A percentile compares a stretch with the other conserved stretches of the same genome.
phyloP scores from a whole-genome alignment of 225 moss, liverwort and hornwort genomes.

The Pseudisothecium myosuroides region DNA sequence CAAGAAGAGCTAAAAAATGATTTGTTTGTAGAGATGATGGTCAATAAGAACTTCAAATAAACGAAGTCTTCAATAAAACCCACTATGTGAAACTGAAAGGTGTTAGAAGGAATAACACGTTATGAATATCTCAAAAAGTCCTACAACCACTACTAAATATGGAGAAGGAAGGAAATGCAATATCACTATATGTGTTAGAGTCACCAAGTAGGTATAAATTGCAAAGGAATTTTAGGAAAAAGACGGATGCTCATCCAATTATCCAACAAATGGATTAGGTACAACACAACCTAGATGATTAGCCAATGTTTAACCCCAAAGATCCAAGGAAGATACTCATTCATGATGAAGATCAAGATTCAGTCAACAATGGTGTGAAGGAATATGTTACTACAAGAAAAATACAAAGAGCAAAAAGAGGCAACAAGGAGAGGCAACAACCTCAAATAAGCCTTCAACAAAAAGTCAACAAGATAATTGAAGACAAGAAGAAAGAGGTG shows the following conservation, averaged over 20 bases:
- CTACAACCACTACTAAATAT: accelerated
- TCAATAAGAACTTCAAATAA: not conserved
- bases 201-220: not conserved
- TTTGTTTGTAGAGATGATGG: not conserved
- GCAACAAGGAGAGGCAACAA: not conserved
- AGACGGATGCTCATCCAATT: accelerated
- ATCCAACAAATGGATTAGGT: not conserved
- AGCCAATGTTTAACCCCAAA: not conserved
- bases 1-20: not conserved
- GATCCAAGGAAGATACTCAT: not conserved
- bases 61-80: not conserved
- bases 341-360: not conserved
- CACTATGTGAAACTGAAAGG: accelerated
- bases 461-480: not conserved
- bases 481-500: too few relatives aligned
- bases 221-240: not conserved
- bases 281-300: not conserved
- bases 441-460: not conserved
- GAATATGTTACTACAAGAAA: not conserved
- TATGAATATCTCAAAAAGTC: not conserved
- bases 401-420: not conserved
- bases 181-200: not conserved
- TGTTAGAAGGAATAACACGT: not conserved
- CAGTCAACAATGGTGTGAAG: accelerated
- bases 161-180: not conserved